A percentile compares a stretch with the other conserved stretches of the same genome.
phyloP scores from a whole-genome alignment of 129 eudicot genomes.

The Centrapalus pauciflorus region DNA sequence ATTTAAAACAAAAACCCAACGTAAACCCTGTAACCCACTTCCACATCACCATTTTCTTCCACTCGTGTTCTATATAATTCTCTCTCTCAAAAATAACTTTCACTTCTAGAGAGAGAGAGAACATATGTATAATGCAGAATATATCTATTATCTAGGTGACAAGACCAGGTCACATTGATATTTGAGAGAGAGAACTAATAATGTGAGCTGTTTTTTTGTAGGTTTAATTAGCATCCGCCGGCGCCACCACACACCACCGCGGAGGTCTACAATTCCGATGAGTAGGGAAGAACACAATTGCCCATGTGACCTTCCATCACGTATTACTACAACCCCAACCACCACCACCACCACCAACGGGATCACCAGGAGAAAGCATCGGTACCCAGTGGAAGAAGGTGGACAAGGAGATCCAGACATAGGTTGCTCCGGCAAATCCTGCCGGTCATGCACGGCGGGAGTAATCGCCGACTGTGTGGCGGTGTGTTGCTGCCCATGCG shows the following conservation, averaged over 20 bases:
- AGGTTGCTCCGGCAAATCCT: conserved; percentile 69
- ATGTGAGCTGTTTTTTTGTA: conserved; percentile 9
- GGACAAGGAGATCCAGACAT: conserved; percentile 25
- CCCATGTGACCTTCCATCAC: conserved; percentile 32
- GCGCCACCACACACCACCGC: neutral
- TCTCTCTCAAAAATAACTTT: neutral
- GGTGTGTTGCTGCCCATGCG: conserved; percentile 75
- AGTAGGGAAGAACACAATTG: conserved; percentile 37
- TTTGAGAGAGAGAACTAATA: conserved; percentile 7
- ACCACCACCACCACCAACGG: conserved; percentile 12
- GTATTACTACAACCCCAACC: conserved; percentile 8
- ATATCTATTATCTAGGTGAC: no score
- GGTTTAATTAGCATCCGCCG: conserved; percentile 7
- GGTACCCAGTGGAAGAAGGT: conserved; percentile 27
- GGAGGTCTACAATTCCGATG: neutral
- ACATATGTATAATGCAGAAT: conserved; percentile 6
- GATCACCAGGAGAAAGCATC: conserved; percentile 20
- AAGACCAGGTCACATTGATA: neutral
- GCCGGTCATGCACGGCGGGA: conserved; percentile 70
- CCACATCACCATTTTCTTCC: conserved; percentile 1
- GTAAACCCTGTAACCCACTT: conserved; percentile 16
- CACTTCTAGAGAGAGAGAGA: neutral
- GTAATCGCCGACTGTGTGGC: conserved; percentile 77
- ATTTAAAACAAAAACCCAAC: neutral
- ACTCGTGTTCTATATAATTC: conserved; percentile 10